A percentile compares a stretch with the other conserved stretches of the same genome.
Conservation (phyloP, 2,329 filamentous ascomycete genomes). For the Penicillium occitanis region DNA sequence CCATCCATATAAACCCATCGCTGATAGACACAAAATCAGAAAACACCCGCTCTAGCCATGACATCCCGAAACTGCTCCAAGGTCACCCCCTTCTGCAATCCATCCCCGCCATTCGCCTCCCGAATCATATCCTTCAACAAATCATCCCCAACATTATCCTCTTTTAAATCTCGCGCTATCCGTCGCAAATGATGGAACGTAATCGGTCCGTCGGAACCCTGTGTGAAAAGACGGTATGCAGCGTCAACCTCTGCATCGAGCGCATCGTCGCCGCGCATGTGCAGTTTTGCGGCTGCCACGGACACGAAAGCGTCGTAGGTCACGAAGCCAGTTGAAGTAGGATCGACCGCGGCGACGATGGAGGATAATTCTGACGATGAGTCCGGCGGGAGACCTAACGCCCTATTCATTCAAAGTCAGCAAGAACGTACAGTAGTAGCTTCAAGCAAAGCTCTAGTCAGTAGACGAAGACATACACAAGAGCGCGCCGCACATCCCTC, state of each 20-base stretch:
- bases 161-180: slow-evolving; percentile 77
- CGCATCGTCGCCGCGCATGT: slow-evolving; percentile 55
- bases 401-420: slow-evolving; percentile 52
- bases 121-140: slow-evolving; percentile 89
- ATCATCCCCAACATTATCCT: slow-evolving; percentile 74
- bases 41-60: slow-evolving; percentile 80
- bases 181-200: slow-evolving; percentile 74
- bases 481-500: slow-evolving; percentile 67
- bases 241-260: slow-evolving; percentile 71
- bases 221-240: slow-evolving; percentile 79
- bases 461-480: slow-evolving; percentile 59
- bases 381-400: slow-evolving; percentile 72
- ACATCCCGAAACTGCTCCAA: slow-evolving; percentile 81
- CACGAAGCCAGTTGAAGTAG: slow-evolving; percentile 73
- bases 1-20: neutral
- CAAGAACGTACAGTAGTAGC: neutral
- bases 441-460: neutral
- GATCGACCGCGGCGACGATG: slow-evolving; percentile 79
- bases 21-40: slow-evolving; percentile 54
- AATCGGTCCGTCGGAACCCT: slow-evolving; percentile 59
- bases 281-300: slow-evolving; percentile 83
- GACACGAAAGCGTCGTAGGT: slow-evolving; percentile 80
- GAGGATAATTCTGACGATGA: slow-evolving; percentile 67
- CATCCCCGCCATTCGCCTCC: slow-evolving; percentile 82
- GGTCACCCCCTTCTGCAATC: slow-evolving; percentile 68